Percentiles rank a stretch among this genome's conserved stretches.
Conservation (phyloP, 768 basidiomycete genomes). For the Trichaptum fuscoviolaceum region DNA sequence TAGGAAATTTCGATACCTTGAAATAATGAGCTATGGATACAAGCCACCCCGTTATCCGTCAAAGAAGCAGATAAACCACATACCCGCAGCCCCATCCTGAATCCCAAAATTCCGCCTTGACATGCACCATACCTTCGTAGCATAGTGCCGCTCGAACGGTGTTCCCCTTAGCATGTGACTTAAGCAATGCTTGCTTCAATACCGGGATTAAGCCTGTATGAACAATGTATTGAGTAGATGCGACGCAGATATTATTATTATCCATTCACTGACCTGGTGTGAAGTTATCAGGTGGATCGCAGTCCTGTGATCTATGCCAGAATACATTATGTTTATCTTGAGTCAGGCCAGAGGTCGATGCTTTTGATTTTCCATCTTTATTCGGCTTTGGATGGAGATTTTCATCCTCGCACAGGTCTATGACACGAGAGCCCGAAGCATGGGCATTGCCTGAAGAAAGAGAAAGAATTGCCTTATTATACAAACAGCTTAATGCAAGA, state of each 20-base stretch:
- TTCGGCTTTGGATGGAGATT: not conserved
- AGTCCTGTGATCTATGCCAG: slow-evolving; percentile 51
- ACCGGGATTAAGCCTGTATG: slow-evolving; percentile 57
- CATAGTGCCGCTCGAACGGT: slow-evolving; percentile 61
- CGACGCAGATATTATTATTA: not conserved
- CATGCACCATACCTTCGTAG: slow-evolving; percentile 54
- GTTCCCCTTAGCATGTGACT: slow-evolving; percentile 43
- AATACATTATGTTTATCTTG: slow-evolving; percentile 40
- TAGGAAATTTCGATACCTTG: slow-evolving; percentile 77
- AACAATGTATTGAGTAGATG: not conserved
- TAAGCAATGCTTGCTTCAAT: slow-evolving; percentile 49
- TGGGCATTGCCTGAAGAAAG: not conserved
- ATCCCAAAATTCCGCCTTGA: slow-evolving; percentile 57
- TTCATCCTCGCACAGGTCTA: not conserved
- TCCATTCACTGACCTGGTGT: slow-evolving; percentile 48
- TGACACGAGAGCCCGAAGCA: slow-evolving; percentile 3
- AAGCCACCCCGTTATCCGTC: too few relatives aligned
- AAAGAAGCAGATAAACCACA: slow-evolving; percentile 19
- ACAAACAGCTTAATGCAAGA: not conserved
- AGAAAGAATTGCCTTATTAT: not conserved
- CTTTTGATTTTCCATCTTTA: not conserved
- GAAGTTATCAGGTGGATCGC: slow-evolving; percentile 48
- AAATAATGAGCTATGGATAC: not conserved
- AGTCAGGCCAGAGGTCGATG: not conserved
- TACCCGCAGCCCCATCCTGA: slow-evolving; percentile 69